Evolutionary conservation across 1,284 basidiomycete species (phyloP), one percentile per base, ranked within the genome.

Genomic region (Cutaneotrichosporon arboriforme): DNA sequence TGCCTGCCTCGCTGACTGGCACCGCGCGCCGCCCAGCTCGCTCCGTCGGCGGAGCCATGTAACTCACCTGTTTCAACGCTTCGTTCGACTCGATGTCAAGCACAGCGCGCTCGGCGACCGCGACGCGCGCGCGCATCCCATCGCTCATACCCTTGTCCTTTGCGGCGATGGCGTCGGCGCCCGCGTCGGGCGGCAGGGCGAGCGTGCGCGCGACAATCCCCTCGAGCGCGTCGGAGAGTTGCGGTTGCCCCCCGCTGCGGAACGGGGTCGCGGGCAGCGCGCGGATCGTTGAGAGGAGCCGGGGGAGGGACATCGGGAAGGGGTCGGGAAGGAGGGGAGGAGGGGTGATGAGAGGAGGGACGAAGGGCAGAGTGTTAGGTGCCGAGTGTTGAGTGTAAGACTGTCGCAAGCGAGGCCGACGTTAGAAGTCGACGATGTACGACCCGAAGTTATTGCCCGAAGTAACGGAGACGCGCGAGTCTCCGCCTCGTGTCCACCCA

Each of bases 241-340:
- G 71, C n/a, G 67, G 64, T 10, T 63, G 49, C 7, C 59, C 60
- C 12, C 58, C 52, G 17, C 65, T 58, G 31, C 69, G 61, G 50
- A 73, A 61, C 3, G 71, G 71, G 15, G 69, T 66, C 15, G 65
- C 52, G 14, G 66, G 67, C 35, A 73, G 54, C 8, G 67, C 55
- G 46, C 65, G 65, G 41, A 64, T 58, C 26, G 68, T 52, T 12
- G 58, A 49, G 40, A 67, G 47, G 26, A 71, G 59, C 46, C 47
- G 26, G 44, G 51, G 34, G 47, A 55, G 45, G 21, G 49, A 38
- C 34, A 40, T 37, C 15, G 36, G 26, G 41, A 13, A 36, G 23
- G 39, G 14, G 44, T 4, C 3, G n/a, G 8, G 42, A 22, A 15
- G 13, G 8, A 10, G 4, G 23, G 13, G 15, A n/a, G 34, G 9